Percentiles rank a stretch among this genome's conserved stretches.
Conservation (phyloP, 2,329 filamentous ascomycete genomes). For the Aspergillus viridinutans region DNA sequence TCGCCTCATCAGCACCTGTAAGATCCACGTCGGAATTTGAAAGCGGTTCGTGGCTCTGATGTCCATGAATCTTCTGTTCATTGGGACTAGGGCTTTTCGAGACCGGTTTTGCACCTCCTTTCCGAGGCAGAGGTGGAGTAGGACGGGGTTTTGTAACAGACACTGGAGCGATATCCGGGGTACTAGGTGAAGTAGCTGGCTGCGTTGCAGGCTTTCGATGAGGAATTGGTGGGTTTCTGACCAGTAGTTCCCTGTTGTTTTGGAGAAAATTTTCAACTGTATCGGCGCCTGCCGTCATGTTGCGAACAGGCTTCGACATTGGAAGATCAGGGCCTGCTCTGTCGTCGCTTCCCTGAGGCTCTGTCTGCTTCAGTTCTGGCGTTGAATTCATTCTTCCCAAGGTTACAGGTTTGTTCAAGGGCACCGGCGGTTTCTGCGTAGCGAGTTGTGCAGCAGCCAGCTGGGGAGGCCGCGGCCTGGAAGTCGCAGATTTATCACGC, state of each 20-base stretch:
- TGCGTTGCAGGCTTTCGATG: constrained; percentile 10
- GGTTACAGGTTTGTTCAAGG: constrained; percentile 12
- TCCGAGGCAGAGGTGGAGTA: constrained; percentile 14
- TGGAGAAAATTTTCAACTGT: constrained; percentile 3
- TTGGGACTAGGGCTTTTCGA: not conserved
- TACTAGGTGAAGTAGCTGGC: not conserved
- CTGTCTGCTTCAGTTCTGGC: constrained; percentile 2
- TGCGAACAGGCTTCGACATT: constrained; percentile 23
- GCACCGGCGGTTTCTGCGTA: constrained; percentile 24
- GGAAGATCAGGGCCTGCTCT: constrained; percentile 16
- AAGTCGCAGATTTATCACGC: constrained; percentile 8
- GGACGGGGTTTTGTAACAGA: constrained; percentile 13
- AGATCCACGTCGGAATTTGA: constrained; percentile 10
- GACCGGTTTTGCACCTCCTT: constrained; percentile 1
- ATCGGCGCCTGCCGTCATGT: constrained; percentile 2
- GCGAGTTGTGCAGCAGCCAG: constrained; percentile 35
- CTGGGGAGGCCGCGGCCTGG: constrained; percentile 22
- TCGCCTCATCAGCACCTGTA: constrained; percentile 14
- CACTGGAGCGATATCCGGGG: constrained; percentile 3
- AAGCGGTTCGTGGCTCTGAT: constrained; percentile 8
- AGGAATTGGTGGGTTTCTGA: constrained; percentile 3
- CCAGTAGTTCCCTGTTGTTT: constrained; percentile 1
- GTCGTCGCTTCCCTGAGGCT: constrained; percentile 7
- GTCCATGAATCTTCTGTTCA: not conserved
- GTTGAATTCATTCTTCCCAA: not conserved